Base-by-base conservation (phyloP, 257 asterid species). In the Gardenia jasminoides region DNA sequence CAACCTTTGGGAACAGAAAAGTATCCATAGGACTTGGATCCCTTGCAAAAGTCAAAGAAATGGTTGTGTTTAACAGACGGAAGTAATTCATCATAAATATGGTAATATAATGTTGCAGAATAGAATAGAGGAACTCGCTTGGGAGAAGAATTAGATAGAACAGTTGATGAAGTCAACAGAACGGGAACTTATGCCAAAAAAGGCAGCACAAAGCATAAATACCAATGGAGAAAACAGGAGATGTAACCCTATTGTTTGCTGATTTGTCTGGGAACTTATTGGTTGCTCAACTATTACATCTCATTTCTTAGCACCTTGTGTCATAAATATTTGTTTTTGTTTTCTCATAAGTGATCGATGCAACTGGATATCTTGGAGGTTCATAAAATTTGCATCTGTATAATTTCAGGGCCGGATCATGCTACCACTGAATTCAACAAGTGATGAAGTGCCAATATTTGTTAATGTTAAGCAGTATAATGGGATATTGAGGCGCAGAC, bases 401-500 rank as follows among this genome's bases (percentile, higher is more conserved):
- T 78, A 46, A 33, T 68, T 24, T 79, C 69, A 92, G 98, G 96
- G 94, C n/a, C 93, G 92, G 47, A 82, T 89, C 33, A 90, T 93
- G 97, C 83, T 93, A 78, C 96, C 97, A 2, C 68, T 89, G 87
- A 86, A 88, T 88, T 79, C 89, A 69, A 67, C 80, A 70, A 75
- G 75, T 6, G 94, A 89, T 62, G 94, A 87, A 77, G 91, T 84
- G 54, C 89, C 94, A 2, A 84, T 93, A 19, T 93, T 84, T 43
- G 98, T 93, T 24, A 93, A 93, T 30, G 91, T 94, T 0, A 93
- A 93, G 92, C 98, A 93, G 88, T 93, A 93, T 76, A 86, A 86
- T 39, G 94, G 91, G 36, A 93, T 93, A 74, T 75, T 93, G 80
- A 87, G 94, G 87, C 97, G 98, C 33, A 78, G 98, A 67, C 86